A percentile compares a stretch with the other conserved stretches of the same genome.
Conservation (phyloP, 2,329 filamentous ascomycete species). For the Hypoxylon sp. region DNA sequence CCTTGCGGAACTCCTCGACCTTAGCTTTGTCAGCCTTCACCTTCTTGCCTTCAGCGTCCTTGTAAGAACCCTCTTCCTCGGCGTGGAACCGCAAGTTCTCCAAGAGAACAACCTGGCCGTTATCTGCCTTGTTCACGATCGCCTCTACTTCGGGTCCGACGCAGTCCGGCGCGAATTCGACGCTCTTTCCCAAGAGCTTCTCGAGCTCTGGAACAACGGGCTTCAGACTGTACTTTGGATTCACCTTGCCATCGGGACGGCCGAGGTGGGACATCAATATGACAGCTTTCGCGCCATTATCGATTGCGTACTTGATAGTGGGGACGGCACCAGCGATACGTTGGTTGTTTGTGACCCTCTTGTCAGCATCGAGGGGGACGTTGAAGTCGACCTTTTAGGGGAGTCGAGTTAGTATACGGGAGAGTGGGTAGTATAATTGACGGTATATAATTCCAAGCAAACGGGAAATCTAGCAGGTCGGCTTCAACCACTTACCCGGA, state of each 20-base stretch:
- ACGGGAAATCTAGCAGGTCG: constrained; percentile 3
- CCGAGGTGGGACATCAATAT: constrained; percentile 99
- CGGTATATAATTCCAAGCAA: constrained; percentile 14
- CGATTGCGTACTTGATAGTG: constrained; percentile 94
- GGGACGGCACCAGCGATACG: constrained; percentile 96
- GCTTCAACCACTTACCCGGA: constrained; percentile 77
- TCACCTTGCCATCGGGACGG: constrained; percentile 90
- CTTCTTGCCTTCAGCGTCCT: constrained; percentile 96
- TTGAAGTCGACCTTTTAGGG: constrained; percentile 94
- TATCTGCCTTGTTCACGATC: constrained; percentile 84
- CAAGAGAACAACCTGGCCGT: constrained; percentile 88
- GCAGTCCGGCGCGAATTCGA: constrained; percentile 90
- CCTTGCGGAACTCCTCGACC: constrained; percentile 95
- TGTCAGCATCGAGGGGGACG: constrained; percentile 92
- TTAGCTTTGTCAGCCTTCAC: constrained; percentile 95
- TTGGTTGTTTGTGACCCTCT: constrained; percentile 98
- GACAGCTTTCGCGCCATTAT: constrained; percentile 91
- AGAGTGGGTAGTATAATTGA: constrained; percentile 4
- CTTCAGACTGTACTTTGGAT: constrained; percentile 94
- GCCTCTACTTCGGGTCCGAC: constrained; percentile 93
- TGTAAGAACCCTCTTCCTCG: constrained; percentile 97
- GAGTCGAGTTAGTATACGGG: constrained; percentile 45
- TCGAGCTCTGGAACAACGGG: constrained; percentile 92
- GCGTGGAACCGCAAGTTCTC: constrained; percentile 99
- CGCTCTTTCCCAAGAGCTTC: constrained; percentile 87